These are phyloP conservation scores for Trichoderma polysporum DNA, from an alignment of 2,329 filamentous ascomycete species.

Conservation along the genomic window DNA sequence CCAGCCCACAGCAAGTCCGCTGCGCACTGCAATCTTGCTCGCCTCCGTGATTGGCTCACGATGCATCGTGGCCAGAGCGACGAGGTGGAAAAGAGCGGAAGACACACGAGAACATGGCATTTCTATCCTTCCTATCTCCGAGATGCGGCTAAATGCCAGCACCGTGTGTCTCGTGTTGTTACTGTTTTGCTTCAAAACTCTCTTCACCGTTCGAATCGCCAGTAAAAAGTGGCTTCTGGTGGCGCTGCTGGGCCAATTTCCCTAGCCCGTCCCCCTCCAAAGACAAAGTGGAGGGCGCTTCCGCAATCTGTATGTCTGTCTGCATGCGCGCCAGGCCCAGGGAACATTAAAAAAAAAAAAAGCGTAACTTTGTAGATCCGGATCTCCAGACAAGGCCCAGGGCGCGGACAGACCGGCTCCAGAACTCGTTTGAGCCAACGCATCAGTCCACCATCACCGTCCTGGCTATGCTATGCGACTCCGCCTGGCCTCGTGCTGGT, in stretches of 20 bases:
- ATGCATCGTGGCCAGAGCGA: not conserved
- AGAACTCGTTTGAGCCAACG: slow-evolving; percentile 20
- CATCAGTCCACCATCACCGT: slow-evolving; percentile 27
- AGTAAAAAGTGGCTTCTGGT: not conserved
- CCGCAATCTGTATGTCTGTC: too few species aligned
- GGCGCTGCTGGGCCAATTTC: not conserved
- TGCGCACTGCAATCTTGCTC: not conserved
- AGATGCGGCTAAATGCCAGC: not conserved
- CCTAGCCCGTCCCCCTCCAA: not conserved
- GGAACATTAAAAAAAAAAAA: too few species aligned
- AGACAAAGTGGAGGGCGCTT: too few species aligned
- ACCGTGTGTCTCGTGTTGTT: too few species aligned
- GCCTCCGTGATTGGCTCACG: slow-evolving; percentile 8
- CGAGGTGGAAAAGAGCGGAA: not conserved
- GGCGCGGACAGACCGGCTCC: slow-evolving; percentile 21
- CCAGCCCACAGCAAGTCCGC: not conserved
- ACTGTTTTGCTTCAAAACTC: too few species aligned
- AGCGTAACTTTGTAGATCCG: slow-evolving; percentile 4
- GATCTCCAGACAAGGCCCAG: slow-evolving; percentile 13
- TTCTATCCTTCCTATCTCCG: too few species aligned
- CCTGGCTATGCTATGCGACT: not conserved
- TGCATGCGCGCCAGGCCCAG: too few species aligned
- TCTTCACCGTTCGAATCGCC: not conserved
- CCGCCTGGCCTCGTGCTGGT: not conserved
- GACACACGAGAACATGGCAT: too few species aligned